Evolutionary conservation across 441 rosid species (phyloP).

Genomic region (Pelargonium myrrhifolium): DNA sequence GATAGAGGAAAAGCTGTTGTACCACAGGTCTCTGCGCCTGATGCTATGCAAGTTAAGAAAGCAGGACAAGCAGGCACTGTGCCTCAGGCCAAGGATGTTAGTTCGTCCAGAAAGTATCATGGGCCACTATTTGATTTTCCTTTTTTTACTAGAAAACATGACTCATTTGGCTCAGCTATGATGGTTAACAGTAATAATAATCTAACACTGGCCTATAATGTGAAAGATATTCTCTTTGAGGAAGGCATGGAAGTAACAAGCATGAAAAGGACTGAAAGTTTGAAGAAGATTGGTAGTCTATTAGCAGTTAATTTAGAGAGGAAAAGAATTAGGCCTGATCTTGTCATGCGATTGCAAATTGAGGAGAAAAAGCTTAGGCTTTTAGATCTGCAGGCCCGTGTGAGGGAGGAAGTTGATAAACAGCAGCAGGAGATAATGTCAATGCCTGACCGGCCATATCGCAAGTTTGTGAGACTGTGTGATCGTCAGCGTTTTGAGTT

Average conservation of each 20-base stretch:
- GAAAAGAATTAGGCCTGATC: conserved; percentile 98
- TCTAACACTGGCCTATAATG: conserved; percentile 79
- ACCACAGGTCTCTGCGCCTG: conserved; percentile 45
- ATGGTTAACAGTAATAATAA: conserved; percentile 69
- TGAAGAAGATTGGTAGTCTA: conserved; percentile 78
- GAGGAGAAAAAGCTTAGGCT: conserved; percentile 93
- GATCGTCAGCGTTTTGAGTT: conserved; percentile 95
- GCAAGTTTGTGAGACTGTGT: conserved; percentile 95
- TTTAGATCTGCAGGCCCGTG: conserved; percentile 70
- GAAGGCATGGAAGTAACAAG: conserved; percentile 79
- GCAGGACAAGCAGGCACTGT: conserved; percentile 49
- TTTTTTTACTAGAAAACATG: conserved; percentile 93
- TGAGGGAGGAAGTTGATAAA: conserved; percentile 92
- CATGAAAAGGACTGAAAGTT: conserved; percentile 70
- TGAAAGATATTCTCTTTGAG: conserved; percentile 87
- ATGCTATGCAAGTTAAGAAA: conserved; percentile 60
- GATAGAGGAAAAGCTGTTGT: conserved; percentile 77
- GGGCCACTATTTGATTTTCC: conserved; percentile 99
- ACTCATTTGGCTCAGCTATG: conserved; percentile 68
- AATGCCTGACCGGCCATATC: conserved; percentile 98
- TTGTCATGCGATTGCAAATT: conserved; percentile 92
- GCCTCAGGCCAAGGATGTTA: conserved; percentile 60
- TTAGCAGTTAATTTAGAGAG: conserved; percentile 90
- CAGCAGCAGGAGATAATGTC: conserved; percentile 99
- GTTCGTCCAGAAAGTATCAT: conserved; percentile 88